Evolutionary conservation across 768 basidiomycete species (phyloP), one percentile per base, ranked within the genome.

Genomic region (Lactarius sanguifluus): DNA sequence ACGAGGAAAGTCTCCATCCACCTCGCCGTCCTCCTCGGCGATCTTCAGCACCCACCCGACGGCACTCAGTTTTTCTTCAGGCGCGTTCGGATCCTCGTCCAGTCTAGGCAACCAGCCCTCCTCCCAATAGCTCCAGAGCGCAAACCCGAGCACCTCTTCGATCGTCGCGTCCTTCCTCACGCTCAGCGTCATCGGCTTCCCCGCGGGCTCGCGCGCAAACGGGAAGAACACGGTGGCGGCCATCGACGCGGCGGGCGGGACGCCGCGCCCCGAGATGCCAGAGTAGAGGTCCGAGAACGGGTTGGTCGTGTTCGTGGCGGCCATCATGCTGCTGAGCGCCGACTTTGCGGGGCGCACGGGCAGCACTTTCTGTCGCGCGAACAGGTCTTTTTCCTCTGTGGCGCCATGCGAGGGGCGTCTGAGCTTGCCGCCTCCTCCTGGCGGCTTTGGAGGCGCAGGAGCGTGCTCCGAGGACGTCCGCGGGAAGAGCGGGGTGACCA

Each of bases 1-100:
- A 96, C 96, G 91, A 28, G 96, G 97, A 74, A 96, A 98, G 78
- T 99, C 97, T 75, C 98, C 97, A 74, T 99, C 97, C 1, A 98
- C 94, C 76, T 98, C 96, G 18, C 97, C 97, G 75, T 98, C 96
- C 55, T 95, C 92, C 72, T 99, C 97, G 1, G 94, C 92, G 62
- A 98, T 94, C 65, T 94, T 81, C 77, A 99, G 75, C 45, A 93
- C 88, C 96, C 97, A 99, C 1, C 93, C 94, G 4, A 91, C 81
- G 0, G 92, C 90, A 55, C 87, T 89, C 57, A 93, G 79, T 69
- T 78, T 81, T 1, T 92, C 89, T 32, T 86, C 83, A 67, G 86
- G 85, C 5, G 81, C 83, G 41, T 75, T 79, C 59, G 87, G 68
- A 1, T 79, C 89, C 60, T 89, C 89, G 68, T 91, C 87, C 23